These are phyloP conservation scores for Geotrichum siamense DNA, from an alignment of 1,139 yeast genomes.

Conservation along the genomic window DNA sequence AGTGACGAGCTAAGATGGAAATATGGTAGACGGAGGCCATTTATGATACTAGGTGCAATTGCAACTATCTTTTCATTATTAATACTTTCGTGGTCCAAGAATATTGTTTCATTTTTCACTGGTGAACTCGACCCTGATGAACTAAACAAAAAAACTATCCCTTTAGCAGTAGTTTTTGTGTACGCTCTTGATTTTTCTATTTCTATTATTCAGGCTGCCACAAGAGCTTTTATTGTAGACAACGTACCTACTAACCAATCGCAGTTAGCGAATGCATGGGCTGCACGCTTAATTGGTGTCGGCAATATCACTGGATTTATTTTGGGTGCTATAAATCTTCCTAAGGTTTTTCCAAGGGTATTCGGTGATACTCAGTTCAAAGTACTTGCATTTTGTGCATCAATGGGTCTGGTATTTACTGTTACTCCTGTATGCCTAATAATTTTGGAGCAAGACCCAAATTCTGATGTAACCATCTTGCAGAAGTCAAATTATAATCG, in stretches of 20 bases:
- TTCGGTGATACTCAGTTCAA: constrained; percentile 43
- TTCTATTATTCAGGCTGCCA: constrained; percentile 43
- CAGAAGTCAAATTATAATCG: background rate
- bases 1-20: constrained; percentile 44
- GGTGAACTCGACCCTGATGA: constrained; percentile 25
- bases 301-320: constrained; percentile 45
- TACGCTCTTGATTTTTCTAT: constrained; percentile 45
- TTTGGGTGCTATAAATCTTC: constrained; percentile 35
- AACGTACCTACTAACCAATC: constrained; percentile 44
- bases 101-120: constrained; percentile 28
- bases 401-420: constrained; percentile 32
- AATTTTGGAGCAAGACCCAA: constrained; percentile 44
- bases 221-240: constrained; percentile 45
- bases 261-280: constrained; percentile 54
- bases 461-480: constrained; percentile 35
- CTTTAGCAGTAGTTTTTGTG: constrained; percentile 42
- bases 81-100: constrained; percentile 38
- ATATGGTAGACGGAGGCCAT: constrained; percentile 50
- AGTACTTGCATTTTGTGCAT: constrained; percentile 37
- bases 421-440: constrained; percentile 34
- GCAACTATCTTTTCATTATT: constrained; percentile 39
- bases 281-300: constrained; percentile 49
- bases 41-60: constrained; percentile 42
- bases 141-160: constrained; percentile 32
- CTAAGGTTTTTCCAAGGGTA: constrained; percentile 29